Evolutionary conservation across 306 rosid species (phyloP).

Genomic region (Clitoria ternatea): DNA sequence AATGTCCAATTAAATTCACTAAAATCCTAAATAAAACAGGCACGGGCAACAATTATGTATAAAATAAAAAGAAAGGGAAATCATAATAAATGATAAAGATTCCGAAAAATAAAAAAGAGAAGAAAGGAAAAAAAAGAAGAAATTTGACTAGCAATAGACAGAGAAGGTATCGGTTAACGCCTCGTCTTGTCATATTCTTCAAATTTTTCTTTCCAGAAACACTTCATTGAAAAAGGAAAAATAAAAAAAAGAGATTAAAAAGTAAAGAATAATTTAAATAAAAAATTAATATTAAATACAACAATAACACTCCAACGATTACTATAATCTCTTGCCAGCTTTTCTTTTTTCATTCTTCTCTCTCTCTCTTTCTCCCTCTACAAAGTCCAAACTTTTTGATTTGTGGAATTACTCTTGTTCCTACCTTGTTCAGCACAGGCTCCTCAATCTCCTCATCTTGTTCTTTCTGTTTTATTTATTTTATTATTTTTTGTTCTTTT

Average conservation of each 20-base stretch:
- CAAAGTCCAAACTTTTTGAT: conserved; percentile 21
- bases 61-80: not conserved
- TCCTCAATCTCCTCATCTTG: conserved; percentile 19
- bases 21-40: not conserved
- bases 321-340: conserved; percentile 24
- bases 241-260: not conserved
- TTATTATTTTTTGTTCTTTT: not conserved
- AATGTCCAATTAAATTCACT: not conserved
- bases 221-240: not conserved
- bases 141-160: not conserved
- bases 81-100: not conserved
- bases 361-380: conserved; percentile 10
- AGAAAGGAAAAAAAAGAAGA: not conserved
- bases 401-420: conserved; percentile 32
- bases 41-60: not conserved
- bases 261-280: not conserved
- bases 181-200: conserved; percentile 4
- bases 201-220: not conserved
- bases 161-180: not conserved
- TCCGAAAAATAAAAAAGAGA: no score
- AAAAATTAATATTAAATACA: conserved; percentile 4
- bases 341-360: not conserved
- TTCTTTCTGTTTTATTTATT: not conserved
- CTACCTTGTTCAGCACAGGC: conserved; percentile 24
- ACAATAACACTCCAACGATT: conserved; percentile 17